Evolutionary conservation across 345 rosid genomes (phyloP).

Genomic region (Bruguiera sexangula): DNA sequence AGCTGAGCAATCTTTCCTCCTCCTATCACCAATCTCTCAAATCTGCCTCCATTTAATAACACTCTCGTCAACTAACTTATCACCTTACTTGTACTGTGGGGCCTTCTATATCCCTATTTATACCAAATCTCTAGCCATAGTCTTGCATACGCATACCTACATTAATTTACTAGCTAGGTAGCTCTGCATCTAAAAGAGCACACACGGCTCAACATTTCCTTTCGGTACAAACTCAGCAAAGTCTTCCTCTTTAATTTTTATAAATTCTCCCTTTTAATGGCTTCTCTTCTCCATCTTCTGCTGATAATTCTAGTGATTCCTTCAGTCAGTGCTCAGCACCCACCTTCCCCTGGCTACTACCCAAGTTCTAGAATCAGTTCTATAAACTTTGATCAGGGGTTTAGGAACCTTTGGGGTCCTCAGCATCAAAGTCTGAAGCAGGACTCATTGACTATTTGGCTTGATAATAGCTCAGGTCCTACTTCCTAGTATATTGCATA

Average conservation of each 20-base stretch:
- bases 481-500: not conserved
- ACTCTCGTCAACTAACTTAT: constrained; percentile 40
- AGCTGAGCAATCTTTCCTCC: constrained; percentile 13
- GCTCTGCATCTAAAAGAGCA: constrained; percentile 7
- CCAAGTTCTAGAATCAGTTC: constrained; percentile 56
- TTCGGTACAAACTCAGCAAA: not conserved
- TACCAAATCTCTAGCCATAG: constrained; percentile 24
- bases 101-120: constrained; percentile 36
- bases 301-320: constrained; percentile 18
- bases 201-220: not conserved
- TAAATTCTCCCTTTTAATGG: constrained; percentile 27
- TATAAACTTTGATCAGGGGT: constrained; percentile 51
- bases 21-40: constrained; percentile 12
- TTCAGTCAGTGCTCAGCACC: constrained; percentile 34
- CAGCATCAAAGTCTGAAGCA: constrained; percentile 72
- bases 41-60: constrained; percentile 33
- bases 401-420: constrained; percentile 70
- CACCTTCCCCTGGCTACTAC: constrained; percentile 81
- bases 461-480: constrained; percentile 61
- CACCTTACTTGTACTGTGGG: constrained; percentile 27
- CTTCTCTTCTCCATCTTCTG: constrained; percentile 28
- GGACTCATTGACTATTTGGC: constrained; percentile 62
- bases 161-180: not conserved
- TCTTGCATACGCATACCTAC: constrained; percentile 10
- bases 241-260: not conserved